Conservation (phyloP, 345 rosid species). For the sweet orange (Citrus sinensis) region DVS_A1.0 CM039162.1:5965001-5965500, state of each 20-base stretch:
- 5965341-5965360: background rate
- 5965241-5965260: background rate
- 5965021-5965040: background rate
- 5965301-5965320: background rate
- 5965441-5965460: background rate
- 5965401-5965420: background rate
- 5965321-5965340: background rate
- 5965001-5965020: background rate
- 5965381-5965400: background rate
- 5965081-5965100: background rate
- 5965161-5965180: background rate
- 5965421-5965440: background rate
- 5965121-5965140: background rate
- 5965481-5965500: background rate
- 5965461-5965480: background rate
- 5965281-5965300: background rate
- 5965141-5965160: background rate
- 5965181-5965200: background rate
- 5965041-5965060: background rate
- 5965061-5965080: background rate
- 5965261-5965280: background rate
- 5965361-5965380: background rate
- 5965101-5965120: background rate
- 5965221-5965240: background rate
- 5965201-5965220: background rate